Base-by-base conservation (phyloP, 371 early-diverging fungal genomes). In the Syncephalastrum racemosum region DNA sequence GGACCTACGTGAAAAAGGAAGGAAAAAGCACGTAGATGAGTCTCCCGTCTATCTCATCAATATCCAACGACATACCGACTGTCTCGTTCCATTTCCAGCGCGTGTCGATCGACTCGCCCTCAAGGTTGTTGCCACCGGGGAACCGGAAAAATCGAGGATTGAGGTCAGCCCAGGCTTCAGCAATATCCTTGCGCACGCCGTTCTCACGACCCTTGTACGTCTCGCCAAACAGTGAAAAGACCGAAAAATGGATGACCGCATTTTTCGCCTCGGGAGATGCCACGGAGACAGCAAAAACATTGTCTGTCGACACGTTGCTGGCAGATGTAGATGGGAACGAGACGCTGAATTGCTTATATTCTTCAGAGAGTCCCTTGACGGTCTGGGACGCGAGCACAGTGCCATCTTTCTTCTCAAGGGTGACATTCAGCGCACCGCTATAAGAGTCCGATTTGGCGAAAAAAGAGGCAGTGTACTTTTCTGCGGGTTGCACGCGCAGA, bases 41-140 rank as follows among this genome's bases (percentile, higher is more conserved):
- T 31, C 5, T 31, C 36, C 12, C 12, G 10, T 31, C 36, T 0
- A 31, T 31, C 14, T 49, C 14, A 19, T 49, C 45, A 1, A 22
- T 3, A 6, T 1, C 23, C 3, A n/a, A 23, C n/a, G n/a, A 24
- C 23, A 2, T 22, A 13, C 50, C 19, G 42, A 67, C 46, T 2
- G 67, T 67, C 42, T 67, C 59, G 5, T 67, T 56, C 59, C 63
- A 67, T 46, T 67, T 63, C 67, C 62, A 67, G 40, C 64, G 59
- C 7, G 24, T 23, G 18, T 49, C 25, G 39, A 56, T 56, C 4
- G 50, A 51, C 14, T 48, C 41, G 24, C 67, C 67, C 47, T 67
- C 63, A 31, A 67, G n/a, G 25, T 67, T 63, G 41, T 62, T 67
- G 24, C 67, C 67, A 36, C 67, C 67, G 24, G 67, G 67, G 56